Evolutionary conservation across 208 protist species (phyloP).

Genomic region (Acanthamoeba royreba): DNA sequence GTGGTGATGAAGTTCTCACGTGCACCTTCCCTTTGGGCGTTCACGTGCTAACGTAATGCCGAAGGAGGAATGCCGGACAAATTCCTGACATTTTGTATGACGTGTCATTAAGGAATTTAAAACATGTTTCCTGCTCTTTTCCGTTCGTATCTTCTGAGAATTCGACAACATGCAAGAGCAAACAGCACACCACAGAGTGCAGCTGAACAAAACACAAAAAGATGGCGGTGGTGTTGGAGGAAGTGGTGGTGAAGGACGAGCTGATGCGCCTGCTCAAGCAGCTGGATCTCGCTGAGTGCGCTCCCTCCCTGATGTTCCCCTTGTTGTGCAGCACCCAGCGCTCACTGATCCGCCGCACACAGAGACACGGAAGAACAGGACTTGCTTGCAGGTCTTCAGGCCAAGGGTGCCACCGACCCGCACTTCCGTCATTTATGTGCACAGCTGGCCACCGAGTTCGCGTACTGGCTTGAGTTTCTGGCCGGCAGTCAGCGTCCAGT

Average conservation of each 20-base stretch:
- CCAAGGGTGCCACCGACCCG: not conserved
- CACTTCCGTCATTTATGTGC: not conserved
- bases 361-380: not conserved
- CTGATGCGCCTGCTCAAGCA: not conserved
- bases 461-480: not conserved
- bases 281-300: not conserved
- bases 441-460: not conserved
- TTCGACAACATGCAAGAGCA: not conserved
- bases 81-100: not conserved
- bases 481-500: not conserved
- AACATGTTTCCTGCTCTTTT: not conserved
- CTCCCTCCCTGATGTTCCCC: not conserved
- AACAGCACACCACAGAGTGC: not conserved
- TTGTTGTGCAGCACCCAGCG: not conserved
- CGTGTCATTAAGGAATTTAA: not conserved
- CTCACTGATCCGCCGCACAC: no score
- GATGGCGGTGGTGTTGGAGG: not conserved
- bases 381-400: not conserved
- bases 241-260: not conserved
- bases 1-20: no score
- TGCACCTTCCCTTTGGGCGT: no score
- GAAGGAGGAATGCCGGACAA: not conserved
- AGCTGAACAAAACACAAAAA: not conserved
- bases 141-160: not conserved
- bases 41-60: not conserved